Evolutionary conservation across 2,329 filamentous ascomycete species (phyloP), one percentile per base, ranked within the genome.

Genomic region (Curvularia sp.): DNA sequence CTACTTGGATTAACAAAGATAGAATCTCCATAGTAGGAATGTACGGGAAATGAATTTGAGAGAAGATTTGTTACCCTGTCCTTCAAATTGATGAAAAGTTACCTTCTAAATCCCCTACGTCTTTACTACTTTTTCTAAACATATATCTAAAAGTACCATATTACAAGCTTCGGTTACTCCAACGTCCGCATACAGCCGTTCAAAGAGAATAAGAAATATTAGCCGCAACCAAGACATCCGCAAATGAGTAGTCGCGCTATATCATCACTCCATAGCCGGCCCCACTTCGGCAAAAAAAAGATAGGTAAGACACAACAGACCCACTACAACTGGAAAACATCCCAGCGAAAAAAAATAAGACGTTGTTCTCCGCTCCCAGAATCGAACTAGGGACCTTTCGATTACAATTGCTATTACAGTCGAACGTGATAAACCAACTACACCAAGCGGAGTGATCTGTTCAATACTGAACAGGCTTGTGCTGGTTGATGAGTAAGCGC

Each of bases 351-450:
- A 59, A 59, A 58, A 51, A 26, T 26, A 33, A 50, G 26, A 61
- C 50, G 49, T 46, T 53, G 26, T 55, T 73, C 71, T 72, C 70
- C 67, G 61, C 69, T 71, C 67, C 68, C 66, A 62, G 62, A 69
- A 69, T 46, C 66, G 66, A 69, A 69, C 65, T 65, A 67, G 66
- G 63, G 66, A 69, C 72, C 70, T 75, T 74, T 73, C 65, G 72
- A 71, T 73, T 57, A 67, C 69, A 73, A 69, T 58, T 44, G 60
- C 64, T 67, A 71, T 75, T 73, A 73, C 71, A 73, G 70, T 71
- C 70, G 69, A 73, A 74, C 70, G 72, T 73, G 70, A 73, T 74
- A 66, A 49, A 71, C 72, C 72, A 75, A 75, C 69, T 69, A 67
- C 65, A 67, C 66, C 65, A 69, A 67, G 66, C 61, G 66, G 66